These are phyloP conservation scores for Telfairia occidentalis DNA, from an alignment of 331 rosid species.

Conservation along the genomic window DNA sequence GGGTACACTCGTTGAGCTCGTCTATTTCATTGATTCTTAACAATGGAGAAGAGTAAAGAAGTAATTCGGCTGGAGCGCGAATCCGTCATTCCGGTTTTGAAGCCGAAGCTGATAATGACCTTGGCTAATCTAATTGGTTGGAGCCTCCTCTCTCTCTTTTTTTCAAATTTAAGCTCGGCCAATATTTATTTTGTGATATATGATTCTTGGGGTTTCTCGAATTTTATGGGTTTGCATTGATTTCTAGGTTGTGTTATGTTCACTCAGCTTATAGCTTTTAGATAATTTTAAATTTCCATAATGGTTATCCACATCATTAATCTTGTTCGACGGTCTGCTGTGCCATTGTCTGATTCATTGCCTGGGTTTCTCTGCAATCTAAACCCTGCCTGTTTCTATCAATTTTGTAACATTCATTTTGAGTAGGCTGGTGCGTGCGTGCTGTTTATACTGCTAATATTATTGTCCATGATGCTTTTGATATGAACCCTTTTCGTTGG, in stretches of 20 bases:
- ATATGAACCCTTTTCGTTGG: background rate
- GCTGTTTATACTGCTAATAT: background rate
- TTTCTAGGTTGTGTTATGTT: background rate
- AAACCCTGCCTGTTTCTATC: background rate
- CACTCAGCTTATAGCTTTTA: background rate
- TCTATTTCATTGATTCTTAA: background rate
- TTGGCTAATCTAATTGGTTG: conserved; percentile 77
- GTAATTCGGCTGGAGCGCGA: conserved; percentile 79
- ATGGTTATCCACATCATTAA: background rate
- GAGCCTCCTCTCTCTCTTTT: background rate
- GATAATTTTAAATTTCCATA: background rate
- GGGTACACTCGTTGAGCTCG: background rate
- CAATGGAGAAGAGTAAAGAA: conserved; percentile 26
- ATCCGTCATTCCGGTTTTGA: conserved; percentile 74
- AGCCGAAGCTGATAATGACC: conserved; percentile 68
- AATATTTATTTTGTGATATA: background rate
- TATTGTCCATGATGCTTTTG: background rate
- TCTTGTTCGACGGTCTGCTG: background rate
- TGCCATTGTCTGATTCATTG: background rate
- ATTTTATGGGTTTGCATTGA: background rate
- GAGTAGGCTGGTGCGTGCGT: background rate
- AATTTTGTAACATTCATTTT: background rate
- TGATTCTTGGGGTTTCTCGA: background rate
- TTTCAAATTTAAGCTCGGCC: background rate
- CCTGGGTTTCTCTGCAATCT: background rate